phyloP scores from a whole-genome alignment of 2,329 filamentous ascomycete genomes.

The Bipolaris victoriae region DNA sequence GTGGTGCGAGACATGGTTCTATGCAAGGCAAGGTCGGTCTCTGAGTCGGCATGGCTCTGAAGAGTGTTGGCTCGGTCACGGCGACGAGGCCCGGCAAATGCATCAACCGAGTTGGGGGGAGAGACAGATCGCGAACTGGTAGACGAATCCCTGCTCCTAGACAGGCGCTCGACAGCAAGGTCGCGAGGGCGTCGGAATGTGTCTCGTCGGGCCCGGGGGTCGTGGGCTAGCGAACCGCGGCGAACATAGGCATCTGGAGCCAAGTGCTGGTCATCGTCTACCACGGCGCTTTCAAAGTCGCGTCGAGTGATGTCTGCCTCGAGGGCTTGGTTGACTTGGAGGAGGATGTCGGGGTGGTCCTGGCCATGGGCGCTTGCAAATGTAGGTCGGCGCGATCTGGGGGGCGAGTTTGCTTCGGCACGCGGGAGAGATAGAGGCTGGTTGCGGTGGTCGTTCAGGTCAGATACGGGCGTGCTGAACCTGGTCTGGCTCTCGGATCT shows the following conservation, averaged over 20 bases:
- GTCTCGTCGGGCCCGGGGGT: conserved; percentile 50
- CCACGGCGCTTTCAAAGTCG: conserved; percentile 85
- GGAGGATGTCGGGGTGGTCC: conserved; percentile 53
- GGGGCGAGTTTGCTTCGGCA: conserved; percentile 59
- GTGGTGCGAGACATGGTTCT: conserved; percentile 75
- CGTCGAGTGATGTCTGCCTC: conserved; percentile 60
- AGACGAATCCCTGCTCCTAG: conserved; percentile 57
- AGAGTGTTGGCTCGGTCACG: conserved; percentile 75
- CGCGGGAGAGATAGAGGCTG: conserved; percentile 67
- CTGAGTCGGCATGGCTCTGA: conserved; percentile 62
- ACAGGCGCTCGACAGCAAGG: conserved; percentile 39
- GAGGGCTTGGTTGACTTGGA: conserved; percentile 55
- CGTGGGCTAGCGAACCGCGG: conserved; percentile 55
- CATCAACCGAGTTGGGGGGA: conserved; percentile 95
- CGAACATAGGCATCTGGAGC: conserved; percentile 54
- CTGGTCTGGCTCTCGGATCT: conserved; percentile 72
- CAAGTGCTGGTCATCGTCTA: conserved; percentile 69
- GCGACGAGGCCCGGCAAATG: conserved; percentile 88
- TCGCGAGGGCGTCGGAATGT: conserved; percentile 53
- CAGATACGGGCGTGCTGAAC: conserved; percentile 75
- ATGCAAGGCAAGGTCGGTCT: conserved; percentile 66
- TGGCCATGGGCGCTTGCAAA: conserved; percentile 68
- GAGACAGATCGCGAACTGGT: conserved; percentile 72
- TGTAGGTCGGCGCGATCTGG: conserved; percentile 68
- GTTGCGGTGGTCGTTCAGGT: conserved; percentile 86